A percentile compares a stretch with the other conserved stretches of the same genome.
Conservation (phyloP, 495 filamentous ascomycete species). For the Tetracladium marchalianum region DNA sequence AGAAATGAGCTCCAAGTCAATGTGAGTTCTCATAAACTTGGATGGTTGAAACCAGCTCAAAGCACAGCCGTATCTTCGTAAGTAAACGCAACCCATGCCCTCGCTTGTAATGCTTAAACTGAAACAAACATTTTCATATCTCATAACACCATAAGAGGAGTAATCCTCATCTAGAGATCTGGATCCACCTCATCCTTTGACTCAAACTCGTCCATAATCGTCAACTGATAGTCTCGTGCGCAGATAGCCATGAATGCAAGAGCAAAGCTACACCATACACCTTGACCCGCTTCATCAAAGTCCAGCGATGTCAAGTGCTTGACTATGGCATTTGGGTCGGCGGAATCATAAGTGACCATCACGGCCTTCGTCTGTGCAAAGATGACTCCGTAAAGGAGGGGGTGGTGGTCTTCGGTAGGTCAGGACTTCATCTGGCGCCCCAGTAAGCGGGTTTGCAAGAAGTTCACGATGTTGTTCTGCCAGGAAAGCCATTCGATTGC, state of each 20-base stretch:
- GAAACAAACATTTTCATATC: no score
- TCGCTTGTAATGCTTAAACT: no score
- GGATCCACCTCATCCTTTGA: not conserved
- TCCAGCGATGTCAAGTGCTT: constrained; percentile 24
- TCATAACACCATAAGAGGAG: no score
- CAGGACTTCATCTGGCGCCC: constrained; percentile 7
- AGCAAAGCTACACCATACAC: constrained; percentile 29
- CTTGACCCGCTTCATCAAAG: constrained; percentile 23
- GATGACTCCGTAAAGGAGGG: constrained; percentile 28
- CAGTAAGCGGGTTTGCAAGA: not conserved
- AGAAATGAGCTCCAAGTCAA: no score
- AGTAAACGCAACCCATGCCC: no score
- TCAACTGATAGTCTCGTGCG: constrained; percentile 15
- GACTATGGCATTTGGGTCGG: constrained; percentile 16
- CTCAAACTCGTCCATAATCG: constrained; percentile 16
- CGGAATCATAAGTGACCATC: constrained; percentile 23
- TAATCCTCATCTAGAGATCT: no score
- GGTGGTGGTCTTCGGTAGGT: constrained; percentile 14
- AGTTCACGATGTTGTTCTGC: constrained; percentile 15
- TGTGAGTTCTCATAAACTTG: no score
- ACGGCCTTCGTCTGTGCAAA: constrained; percentile 23
- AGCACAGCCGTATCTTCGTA: no score
- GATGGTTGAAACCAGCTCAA: no score
- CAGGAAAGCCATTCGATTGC: constrained; percentile 11
- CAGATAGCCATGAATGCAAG: constrained; percentile 19